phyloP scores from a whole-genome alignment of 2,329 filamentous ascomycete species.

The Aspergillus pseudotamarii region DNA sequence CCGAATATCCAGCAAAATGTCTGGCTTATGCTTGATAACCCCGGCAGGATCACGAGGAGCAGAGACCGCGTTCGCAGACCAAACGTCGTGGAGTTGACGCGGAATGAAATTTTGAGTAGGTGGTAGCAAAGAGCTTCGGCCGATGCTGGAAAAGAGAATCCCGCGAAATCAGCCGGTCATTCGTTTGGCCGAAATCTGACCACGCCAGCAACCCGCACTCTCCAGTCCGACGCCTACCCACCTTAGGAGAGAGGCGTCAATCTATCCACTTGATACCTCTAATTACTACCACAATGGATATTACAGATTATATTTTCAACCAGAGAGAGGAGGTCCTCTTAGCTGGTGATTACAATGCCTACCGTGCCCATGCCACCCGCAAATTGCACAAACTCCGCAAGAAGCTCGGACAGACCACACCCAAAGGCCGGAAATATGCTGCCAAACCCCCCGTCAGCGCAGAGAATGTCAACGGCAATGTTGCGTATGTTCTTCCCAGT shows the following conservation, averaged over 20 bases:
- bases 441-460: slow-evolving; percentile 71
- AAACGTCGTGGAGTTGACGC: slow-evolving; percentile 13
- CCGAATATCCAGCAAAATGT: neutral
- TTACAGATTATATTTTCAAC: slow-evolving; percentile 80
- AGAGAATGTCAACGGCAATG: slow-evolving; percentile 72
- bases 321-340: slow-evolving; percentile 82
- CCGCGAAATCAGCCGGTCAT: slow-evolving; percentile 30
- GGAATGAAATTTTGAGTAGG: slow-evolving; percentile 23
- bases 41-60: neutral
- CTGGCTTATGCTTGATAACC: neutral
- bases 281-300: slow-evolving; percentile 68
- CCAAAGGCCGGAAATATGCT: slow-evolving; percentile 83
- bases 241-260: slow-evolving; percentile 5
- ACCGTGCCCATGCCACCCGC: slow-evolving; percentile 77
- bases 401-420: slow-evolving; percentile 80
- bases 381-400: slow-evolving; percentile 81
- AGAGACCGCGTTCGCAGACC: slow-evolving; percentile 2
- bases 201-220: slow-evolving; percentile 27
- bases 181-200: slow-evolving; percentile 37
- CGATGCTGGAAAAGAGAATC: slow-evolving; percentile 30
- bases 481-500: slow-evolving; percentile 63
- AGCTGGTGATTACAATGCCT: slow-evolving; percentile 84
- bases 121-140: slow-evolving; percentile 18
- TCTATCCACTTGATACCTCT: slow-evolving; percentile 8
- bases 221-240: slow-evolving; percentile 20